phyloP scores from a whole-genome alignment of 108 stramenopile species.

The Discostella pseudostelligera region DNA sequence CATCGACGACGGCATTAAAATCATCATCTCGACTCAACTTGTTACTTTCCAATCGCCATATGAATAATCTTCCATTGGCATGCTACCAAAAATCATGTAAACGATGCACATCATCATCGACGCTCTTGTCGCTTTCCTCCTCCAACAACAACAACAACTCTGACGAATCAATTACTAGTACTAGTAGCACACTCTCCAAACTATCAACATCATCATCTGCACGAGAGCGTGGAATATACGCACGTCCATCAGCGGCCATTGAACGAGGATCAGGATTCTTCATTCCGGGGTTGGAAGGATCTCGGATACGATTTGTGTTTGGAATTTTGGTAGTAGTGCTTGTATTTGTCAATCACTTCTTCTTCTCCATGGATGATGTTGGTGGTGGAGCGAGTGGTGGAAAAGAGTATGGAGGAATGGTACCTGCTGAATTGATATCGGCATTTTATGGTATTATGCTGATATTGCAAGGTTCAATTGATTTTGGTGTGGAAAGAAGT shows the following conservation, averaged over 20 bases:
- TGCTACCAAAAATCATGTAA: no score
- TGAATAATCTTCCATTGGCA: no score
- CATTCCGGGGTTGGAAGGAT: slow-evolving; percentile 92
- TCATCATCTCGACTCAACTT: no score
- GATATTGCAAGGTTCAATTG: slow-evolving; percentile 73
- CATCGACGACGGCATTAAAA: no score
- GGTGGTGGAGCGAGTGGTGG: not conserved
- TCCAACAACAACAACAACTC: not conserved
- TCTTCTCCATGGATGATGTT: not conserved
- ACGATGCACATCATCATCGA: not conserved
- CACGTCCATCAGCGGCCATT: slow-evolving; percentile 91
- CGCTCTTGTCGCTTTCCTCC: not conserved
- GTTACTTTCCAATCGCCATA: no score
- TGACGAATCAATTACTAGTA: not conserved
- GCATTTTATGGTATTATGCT: slow-evolving; percentile 59
- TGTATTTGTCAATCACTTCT: slow-evolving; percentile 50
- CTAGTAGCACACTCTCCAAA: no score
- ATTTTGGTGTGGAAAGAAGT: slow-evolving; percentile 55
- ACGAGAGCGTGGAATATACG: slow-evolving; percentile 72
- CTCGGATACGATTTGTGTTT: slow-evolving; percentile 70
- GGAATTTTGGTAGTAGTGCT: slow-evolving; percentile 59
- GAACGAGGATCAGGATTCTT: slow-evolving; percentile 94
- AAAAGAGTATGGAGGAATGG: slow-evolving; percentile 18
- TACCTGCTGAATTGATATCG: slow-evolving; percentile 53
- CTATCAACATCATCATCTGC: slow-evolving; percentile 18